These are phyloP conservation scores for Neurospora sp. DNA, from an alignment of 495 filamentous ascomycete genomes.

Conservation along the genomic window DNA sequence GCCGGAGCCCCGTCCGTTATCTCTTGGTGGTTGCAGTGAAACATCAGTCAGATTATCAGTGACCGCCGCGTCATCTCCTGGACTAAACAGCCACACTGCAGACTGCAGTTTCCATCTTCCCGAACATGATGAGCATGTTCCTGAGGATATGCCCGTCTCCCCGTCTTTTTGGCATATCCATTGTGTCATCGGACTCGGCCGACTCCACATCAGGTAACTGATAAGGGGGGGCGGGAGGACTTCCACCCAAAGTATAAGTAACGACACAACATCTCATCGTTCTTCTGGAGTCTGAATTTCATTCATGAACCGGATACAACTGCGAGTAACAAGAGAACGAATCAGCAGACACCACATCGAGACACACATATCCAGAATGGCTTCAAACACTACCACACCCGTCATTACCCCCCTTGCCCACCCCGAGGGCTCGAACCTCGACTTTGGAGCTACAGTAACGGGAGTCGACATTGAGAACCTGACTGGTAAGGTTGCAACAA, in stretches of 20 bases:
- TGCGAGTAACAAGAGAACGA: neutral
- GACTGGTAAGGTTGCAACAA: conserved; percentile 30
- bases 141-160: neutral
- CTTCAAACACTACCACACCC: neutral
- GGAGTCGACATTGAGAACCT: conserved; percentile 50
- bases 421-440: conserved; percentile 38
- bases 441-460: conserved; percentile 49
- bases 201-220: neutral
- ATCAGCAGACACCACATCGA: neutral
- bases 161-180: neutral
- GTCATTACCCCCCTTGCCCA: conserved; percentile 31
- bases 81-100: neutral
- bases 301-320: neutral
- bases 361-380: neutral
- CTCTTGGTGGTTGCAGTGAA: neutral
- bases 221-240: neutral
- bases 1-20: neutral
- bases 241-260: neutral
- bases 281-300: neutral
- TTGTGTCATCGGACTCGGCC: neutral
- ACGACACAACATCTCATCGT: neutral
- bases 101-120: neutral
- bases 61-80: neutral
- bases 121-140: neutral
- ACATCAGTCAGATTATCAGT: neutral